Conservation (phyloP, 495 filamentous ascomycete species). For the Neurospora tetrasperma region DNA sequence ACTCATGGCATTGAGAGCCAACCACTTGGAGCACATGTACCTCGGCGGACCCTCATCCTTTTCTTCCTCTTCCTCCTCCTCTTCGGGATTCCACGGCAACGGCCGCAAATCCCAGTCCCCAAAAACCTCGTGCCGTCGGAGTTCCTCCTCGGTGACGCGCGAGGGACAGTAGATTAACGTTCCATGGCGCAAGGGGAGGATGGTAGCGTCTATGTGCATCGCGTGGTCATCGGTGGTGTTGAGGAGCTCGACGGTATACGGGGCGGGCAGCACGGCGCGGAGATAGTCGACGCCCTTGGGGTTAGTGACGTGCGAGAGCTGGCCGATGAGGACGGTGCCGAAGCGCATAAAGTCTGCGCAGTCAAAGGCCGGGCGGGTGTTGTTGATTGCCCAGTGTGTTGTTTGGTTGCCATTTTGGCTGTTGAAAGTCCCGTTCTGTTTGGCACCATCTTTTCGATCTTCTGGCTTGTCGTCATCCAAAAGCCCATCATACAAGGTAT, state of each 20-base stretch:
- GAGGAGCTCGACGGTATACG: not conserved
- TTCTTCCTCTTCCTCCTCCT: not conserved
- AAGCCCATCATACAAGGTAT: not conserved
- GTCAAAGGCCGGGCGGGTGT: slow-evolving; percentile 1
- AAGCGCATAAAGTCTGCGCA: slow-evolving; percentile 3
- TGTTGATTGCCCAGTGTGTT: not conserved
- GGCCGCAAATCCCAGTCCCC: not conserved
- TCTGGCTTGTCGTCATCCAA: not conserved
- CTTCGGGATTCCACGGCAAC: not conserved
- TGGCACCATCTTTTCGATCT: not conserved
- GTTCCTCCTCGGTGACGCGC: not conserved
- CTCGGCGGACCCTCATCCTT: not conserved
- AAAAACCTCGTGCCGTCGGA: not conserved
- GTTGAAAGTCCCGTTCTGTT: not conserved
- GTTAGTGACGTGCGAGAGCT: slow-evolving; percentile 1
- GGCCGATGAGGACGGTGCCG: not conserved
- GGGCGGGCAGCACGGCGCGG: not conserved
- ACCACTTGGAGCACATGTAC: slow-evolving; percentile 3
- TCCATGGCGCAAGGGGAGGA: not conserved
- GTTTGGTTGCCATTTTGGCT: not conserved
- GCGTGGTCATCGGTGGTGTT: not conserved
- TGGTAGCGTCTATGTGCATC: slow-evolving; percentile 2
- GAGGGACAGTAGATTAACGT: not conserved
- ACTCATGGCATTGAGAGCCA: slow-evolving; percentile 1
- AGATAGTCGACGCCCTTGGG: slow-evolving; percentile 1